Conservation (phyloP, 495 filamentous ascomycete species). For the Aspergillus ostianus region DNA sequence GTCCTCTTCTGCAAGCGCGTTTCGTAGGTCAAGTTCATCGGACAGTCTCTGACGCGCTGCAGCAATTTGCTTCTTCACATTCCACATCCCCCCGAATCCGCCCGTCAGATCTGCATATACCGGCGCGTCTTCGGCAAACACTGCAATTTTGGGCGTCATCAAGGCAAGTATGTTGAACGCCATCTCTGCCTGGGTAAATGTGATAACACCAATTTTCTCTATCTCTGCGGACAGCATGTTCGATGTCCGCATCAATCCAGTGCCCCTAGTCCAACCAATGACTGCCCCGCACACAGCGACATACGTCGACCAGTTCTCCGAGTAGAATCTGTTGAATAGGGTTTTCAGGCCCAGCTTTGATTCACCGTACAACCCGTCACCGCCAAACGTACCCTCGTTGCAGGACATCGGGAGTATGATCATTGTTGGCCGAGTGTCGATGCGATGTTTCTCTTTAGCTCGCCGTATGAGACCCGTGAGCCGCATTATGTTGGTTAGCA, state of each 20-base stretch:
- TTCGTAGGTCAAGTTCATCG: conserved; percentile 65
- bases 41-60: conserved; percentile 76
- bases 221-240: conserved; percentile 95
- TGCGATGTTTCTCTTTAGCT: conserved; percentile 75
- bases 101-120: conserved; percentile 28
- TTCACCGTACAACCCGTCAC: conserved; percentile 95
- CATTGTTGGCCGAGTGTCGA: conserved; percentile 90
- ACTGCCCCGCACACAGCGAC: conserved; percentile 97
- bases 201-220: conserved; percentile 91
- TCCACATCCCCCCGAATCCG: conserved; percentile 20
- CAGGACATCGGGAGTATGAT: conserved; percentile 93
- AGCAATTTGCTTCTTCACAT: conserved; percentile 21
- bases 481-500: conserved; percentile 94
- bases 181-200: conserved; percentile 99
- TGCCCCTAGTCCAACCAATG: conserved; percentile 98
- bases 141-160: conserved; percentile 92
- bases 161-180: conserved; percentile 96
- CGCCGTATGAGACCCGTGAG: conserved; percentile 78
- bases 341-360: conserved; percentile 96
- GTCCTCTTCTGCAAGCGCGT: conserved; percentile 17
- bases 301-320: conserved; percentile 94
- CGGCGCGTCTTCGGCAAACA: conserved; percentile 55
- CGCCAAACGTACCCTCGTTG: conserved; percentile 98
- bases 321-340: conserved; percentile 96
- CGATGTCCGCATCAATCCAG: conserved; percentile 95